Base-by-base conservation (phyloP, 2,329 filamentous ascomycete genomes). In the Fusarium aywerte region DNA sequence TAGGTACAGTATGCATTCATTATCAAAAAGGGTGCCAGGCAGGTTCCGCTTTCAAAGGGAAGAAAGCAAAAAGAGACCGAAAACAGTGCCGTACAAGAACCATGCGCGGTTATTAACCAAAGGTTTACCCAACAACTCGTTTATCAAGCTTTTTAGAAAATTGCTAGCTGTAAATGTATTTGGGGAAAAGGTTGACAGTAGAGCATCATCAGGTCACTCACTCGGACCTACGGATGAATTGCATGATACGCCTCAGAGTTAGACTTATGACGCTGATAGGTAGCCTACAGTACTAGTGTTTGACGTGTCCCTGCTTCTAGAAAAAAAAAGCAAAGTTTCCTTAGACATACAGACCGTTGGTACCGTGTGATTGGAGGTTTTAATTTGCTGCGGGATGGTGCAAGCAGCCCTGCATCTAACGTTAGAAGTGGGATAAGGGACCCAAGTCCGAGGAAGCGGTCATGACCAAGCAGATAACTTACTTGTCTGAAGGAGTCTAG, bases 301-400 rank as follows among this genome's bases (percentile, higher is more conserved):
- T 42, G 40, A 29, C 23, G 23, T 18, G 23, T 39, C 36, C 15
- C 23, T 23, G 8, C 31, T 48, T 48, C 45, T 48, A 25, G 45
- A 39, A 39, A 33, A 25, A n/a, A 48, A 47, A 48, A 27, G 21
- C 5, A 48, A 36, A 12, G 40, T 27, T n/a, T 9, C 2, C n/a
- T 27, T 3, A 27, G 4, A 3, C 31, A 36, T 12, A 36, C 20
- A 48, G n/a, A 11, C 16, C 15, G 21, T 29, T 20, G 42, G 1
- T 15, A 16, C 2, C 9, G 7, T 15, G 6, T 48, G 45, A 48
- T 48, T 48, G 31, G 45, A 48, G 45, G 45, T 48, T 48, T 45
- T 48, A 25, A 25, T 48, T 48, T 35, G 31, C 32, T 16, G 45
- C 45, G 45, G 45, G 31, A 48, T 48, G 45, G 31, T 47, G 44